Evolutionary conservation across 352 stramenopile species (phyloP).

Genomic region (Phytophthora tentaculata): DNA sequence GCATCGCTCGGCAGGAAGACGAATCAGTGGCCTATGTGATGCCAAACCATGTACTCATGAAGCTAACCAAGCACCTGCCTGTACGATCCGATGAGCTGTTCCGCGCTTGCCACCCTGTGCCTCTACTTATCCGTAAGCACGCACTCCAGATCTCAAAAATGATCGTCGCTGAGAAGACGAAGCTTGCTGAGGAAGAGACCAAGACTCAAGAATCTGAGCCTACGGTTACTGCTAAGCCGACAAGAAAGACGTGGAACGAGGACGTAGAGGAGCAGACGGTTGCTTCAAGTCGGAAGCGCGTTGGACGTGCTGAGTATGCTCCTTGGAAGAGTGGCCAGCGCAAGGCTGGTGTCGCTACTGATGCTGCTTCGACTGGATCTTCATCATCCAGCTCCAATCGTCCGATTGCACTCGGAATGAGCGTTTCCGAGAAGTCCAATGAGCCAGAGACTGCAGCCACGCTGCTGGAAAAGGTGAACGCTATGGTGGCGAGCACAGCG

Average conservation of each 20-base stretch:
- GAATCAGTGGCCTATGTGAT: conserved; percentile 83
- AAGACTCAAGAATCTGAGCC: conserved; percentile 19
- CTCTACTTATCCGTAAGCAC: conserved; percentile 78
- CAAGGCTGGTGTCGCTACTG: conserved; percentile 41
- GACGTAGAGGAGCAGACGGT: conserved; percentile 35
- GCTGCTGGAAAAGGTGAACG: conserved; percentile 63
- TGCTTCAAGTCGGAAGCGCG: conserved; percentile 38
- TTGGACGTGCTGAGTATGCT: conserved; percentile 54
- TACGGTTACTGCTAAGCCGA: conserved; percentile 10
- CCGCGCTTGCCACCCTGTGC: conserved; percentile 77
- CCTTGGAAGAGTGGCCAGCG: conserved; percentile 68
- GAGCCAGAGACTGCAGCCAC: conserved; percentile 22
- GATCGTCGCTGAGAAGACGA: conserved; percentile 61
- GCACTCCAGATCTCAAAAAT: conserved; percentile 74
- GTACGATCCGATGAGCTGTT: conserved; percentile 77
- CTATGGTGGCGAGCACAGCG: conserved; percentile 56
- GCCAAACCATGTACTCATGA: conserved; percentile 87
- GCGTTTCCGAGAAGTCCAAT: conserved; percentile 2
- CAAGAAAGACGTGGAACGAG: conserved; percentile 46
- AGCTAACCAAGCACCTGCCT: conserved; percentile 77
- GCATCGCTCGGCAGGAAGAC: conserved; percentile 68
- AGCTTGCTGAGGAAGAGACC: conserved; percentile 42
- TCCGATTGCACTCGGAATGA: conserved; percentile 32
- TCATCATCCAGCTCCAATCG: conserved; percentile 11
- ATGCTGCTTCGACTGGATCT: conserved; percentile 16